Evolutionary conservation across 75 land plant genomes (phyloP), one percentile per base, ranked within the genome.

Genomic region (Pinus taeda): DNA sequence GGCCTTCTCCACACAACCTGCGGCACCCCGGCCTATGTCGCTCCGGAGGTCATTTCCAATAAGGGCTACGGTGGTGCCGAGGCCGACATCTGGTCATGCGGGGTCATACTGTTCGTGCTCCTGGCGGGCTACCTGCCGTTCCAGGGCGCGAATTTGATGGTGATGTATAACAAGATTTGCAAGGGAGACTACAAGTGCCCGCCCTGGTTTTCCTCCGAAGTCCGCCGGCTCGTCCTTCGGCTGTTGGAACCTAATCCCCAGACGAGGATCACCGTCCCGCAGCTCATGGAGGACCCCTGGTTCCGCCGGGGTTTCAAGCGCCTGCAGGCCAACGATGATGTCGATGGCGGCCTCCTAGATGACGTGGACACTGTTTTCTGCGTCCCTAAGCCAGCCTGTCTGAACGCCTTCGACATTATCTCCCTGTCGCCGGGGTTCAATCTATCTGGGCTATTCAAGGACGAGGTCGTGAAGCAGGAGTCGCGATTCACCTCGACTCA

Each of bases 381-480:
- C n/a, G 73, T 55, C 60, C 45, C 76, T 33, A 81, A 77, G 56
- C 86, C 89, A 12, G 59, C 74, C 6, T 57, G 81, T n/a, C 29
- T 91, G 65, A 94, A 92, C 77, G 97, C 97, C 1, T 94, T 93
- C 58, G 90, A 93, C 58, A 85, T 93, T 14, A 91, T 93, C 3
- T 91, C 96, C 53, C 66, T 91, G 5, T 93, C 92, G 12, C 63
- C 64, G 18, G 94, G 96, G 1, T 88, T 93, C 55, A 83, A 93
- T 75, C 77, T 93, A 9, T 91, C 96, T 3, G 86, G 87, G 12
- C 76, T 93, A 53, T 93, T 93, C 75, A 90, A 91, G 82, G 72
- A 78, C 11, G 76, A 76, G 3, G 55, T 36, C 53, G 81, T 67
- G 29, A n/a, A 80, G 49, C 8, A 84, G 15, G 80, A 76, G 55